Percentiles rank a stretch among this genome's conserved stretches.
These are phyloP conservation scores for Penicillium concentricum DNA, from an alignment of 2,329 filamentous ascomycete species.

Conservation along the genomic window DNA sequence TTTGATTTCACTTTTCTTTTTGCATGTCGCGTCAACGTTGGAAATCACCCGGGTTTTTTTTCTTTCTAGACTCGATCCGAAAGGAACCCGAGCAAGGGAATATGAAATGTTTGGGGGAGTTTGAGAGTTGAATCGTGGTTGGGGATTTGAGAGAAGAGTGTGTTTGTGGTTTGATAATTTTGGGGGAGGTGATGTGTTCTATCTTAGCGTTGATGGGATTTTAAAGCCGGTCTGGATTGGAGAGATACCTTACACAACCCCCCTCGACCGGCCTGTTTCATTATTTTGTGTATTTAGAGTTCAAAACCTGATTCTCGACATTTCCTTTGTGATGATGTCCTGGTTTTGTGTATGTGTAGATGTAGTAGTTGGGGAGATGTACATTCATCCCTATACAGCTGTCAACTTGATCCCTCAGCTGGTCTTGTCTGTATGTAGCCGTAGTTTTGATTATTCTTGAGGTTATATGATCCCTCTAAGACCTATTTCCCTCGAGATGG, in stretches of 20 bases:
- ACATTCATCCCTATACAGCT: not conserved
- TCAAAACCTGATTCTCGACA: conserved; percentile 37
- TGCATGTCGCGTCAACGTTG: conserved; percentile 1
- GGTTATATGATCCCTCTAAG: not conserved
- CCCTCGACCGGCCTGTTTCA: conserved; percentile 35
- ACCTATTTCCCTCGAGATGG: not conserved
- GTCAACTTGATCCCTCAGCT: not conserved
- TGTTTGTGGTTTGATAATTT: too few relatives aligned
- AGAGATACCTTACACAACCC: conserved; percentile 18
- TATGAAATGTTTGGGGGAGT: not conserved
- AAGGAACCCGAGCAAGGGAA: conserved; percentile 8
- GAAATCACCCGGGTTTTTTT: not conserved
- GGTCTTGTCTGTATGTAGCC: not conserved
- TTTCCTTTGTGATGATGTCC: conserved; percentile 22
- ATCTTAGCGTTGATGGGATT: conserved; percentile 28
- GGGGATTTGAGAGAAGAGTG: not conserved
- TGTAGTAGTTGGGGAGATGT: not conserved
- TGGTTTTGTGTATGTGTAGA: conserved; percentile 1
- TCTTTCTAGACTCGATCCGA: conserved; percentile 11
- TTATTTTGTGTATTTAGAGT: conserved; percentile 43
- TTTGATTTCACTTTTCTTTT: conserved; percentile 19
- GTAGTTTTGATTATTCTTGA: not conserved
- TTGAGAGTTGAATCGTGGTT: not conserved
- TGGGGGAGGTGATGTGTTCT: conserved; percentile 3
- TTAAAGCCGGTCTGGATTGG: conserved; percentile 29